Evolutionary conservation across 208 protist genomes (phyloP), one percentile per base, ranked within the genome.

Genomic region (Sergeia podlipaevii): DNA sequence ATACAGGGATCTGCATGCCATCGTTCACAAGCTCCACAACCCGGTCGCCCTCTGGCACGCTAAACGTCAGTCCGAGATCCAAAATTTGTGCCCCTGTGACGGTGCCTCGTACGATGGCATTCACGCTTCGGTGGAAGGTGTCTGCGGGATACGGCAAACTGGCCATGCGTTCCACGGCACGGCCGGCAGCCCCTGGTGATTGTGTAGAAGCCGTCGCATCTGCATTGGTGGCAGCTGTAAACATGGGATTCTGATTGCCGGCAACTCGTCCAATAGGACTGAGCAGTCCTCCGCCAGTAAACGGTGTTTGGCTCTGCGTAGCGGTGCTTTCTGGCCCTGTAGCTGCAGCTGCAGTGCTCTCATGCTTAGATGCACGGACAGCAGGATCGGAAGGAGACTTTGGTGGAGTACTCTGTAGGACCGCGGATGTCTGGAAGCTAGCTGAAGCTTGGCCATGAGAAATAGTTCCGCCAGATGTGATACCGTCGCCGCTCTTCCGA

Each of bases 21-120:
- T 86, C 75, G 34, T 74, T 74, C 54, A 91, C 62, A 6, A 91
- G 64, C 54, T 86, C 76, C 17, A 91, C 69, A 30, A 91, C 60
- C 8, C 71, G 69, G 17, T 70, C 66, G n/a, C 66, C 73, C 38
- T 78, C 75, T 0, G 79, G 79, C 10, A 81, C 39, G 62, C 75
- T 78, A 71, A 91, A 91, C 18, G 84, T 86, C 13, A 91, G 70
- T 21, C 74, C 76, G 0, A 88, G 70, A 28, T 73, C 68, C 39
- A 77, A 59, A 23, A 91, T 60, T 34, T 74, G 60, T 28, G 48
- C 18, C 6, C 69, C 62, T 1, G 60, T 55, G 30, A 86, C 57
- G 11, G 42, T 2, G 0, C 80, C 84, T n/a, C 34, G 37, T 5
- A 64, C 70, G 8, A 91, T 52, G 15, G 70, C 32, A 5, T 65